Evolutionary conservation across 75 land plant species (phyloP), one percentile per base, ranked within the genome.

Genomic region (Picea glauca): DNA sequence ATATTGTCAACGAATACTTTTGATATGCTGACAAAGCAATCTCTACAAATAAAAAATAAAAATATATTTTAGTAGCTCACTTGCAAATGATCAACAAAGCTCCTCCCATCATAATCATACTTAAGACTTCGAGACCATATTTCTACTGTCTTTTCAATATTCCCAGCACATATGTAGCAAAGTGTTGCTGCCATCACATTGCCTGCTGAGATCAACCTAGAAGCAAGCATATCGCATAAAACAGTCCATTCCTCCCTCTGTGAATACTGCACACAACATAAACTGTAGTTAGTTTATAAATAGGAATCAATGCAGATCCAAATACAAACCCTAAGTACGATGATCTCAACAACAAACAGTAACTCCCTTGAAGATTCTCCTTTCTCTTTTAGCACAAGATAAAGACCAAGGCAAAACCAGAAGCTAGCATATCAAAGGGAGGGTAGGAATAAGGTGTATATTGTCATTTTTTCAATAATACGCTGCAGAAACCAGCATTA

Each of bases 101-200:
- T 77, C 76, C 79, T 85, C n/a, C 93, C 90, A 46, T 84, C 87
- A 33, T 81, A 75, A 3, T 87, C 88, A 72, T 75, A 56, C 38
- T 83, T 77, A 74, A 93, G 72, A 54, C 79, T 81, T 56, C 81
- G 57, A 54, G 96, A 95, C 98, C 98, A 94, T 61, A 97, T 91
- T 62, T 90, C 93, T 61, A 93, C 96, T 15, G 92, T 85, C 80
- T 89, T 95, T 60, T 97, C 96, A 79, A 95, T 88, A 85, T 95
- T 97, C 58, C 98, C 98, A 76, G 99, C 93, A 88, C 99, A 97
- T 43, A 97, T 97, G 72, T 91, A 97, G 65, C 98, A 93, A 14
- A 95, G 83, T 64, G 92, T 93, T 32, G 98, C 96, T 78, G 99
- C 92, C 57, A 93, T 85, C 58, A 85, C 85, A 57, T 93, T 81